Conservation (phyloP, 2,329 filamentous ascomycete species). For the Sarocladiaceae sp. region DNA sequence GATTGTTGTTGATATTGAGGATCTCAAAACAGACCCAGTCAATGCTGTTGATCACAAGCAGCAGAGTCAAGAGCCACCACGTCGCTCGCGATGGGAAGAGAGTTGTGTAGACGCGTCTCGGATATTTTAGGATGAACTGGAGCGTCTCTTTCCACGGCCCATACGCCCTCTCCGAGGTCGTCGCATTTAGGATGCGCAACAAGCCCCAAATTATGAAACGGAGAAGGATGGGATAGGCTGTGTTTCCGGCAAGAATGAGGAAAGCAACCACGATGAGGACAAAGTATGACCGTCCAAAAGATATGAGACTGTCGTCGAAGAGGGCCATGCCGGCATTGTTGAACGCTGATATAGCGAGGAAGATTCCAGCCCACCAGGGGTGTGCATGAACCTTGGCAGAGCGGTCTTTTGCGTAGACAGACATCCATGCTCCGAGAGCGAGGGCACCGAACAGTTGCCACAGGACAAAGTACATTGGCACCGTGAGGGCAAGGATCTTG, state of each 20-base stretch:
- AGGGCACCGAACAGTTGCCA: conserved; percentile 55
- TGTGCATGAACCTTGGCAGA: conserved; percentile 34
- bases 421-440: conserved; percentile 51
- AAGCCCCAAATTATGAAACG: conserved; percentile 52
- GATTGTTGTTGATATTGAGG: conserved; percentile 55
- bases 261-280: conserved; percentile 47
- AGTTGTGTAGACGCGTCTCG: conserved; percentile 54
- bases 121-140: conserved; percentile 48
- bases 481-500: conserved; percentile 49
- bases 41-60: conserved; percentile 53
- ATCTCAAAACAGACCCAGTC: conserved; percentile 63
- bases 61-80: conserved; percentile 59
- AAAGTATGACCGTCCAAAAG: conserved; percentile 48
- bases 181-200: conserved; percentile 32
- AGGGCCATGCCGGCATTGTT: conserved; percentile 67
- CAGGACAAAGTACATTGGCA: conserved; percentile 52
- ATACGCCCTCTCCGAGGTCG: conserved; percentile 29
- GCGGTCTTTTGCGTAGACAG: conserved; percentile 38
- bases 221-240: conserved; percentile 58
- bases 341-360: conserved; percentile 62
- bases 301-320: conserved; percentile 59
- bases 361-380: conserved; percentile 63
- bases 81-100: conserved; percentile 59
- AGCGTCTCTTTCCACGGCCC: conserved; percentile 41
- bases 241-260: conserved; percentile 59